These are phyloP conservation scores for Corymbia maculata DNA, from an alignment of 345 rosid genomes.

Conservation along the genomic window DNA sequence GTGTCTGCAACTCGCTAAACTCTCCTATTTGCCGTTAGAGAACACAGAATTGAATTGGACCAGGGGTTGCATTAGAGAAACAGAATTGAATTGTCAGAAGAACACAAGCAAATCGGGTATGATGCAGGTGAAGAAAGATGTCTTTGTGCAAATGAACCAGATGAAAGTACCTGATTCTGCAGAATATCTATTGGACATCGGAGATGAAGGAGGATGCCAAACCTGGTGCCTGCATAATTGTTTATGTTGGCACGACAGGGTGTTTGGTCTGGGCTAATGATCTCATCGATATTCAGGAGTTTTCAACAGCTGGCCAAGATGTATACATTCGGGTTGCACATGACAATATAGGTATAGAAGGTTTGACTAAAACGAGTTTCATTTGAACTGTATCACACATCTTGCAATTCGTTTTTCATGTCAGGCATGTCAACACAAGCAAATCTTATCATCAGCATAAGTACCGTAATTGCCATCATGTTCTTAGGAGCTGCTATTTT, in stretches of 20 bases:
- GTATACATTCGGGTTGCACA: background rate
- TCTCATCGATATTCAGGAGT: background rate
- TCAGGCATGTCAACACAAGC: background rate
- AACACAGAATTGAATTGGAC: too few species aligned
- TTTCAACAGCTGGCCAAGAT: background rate
- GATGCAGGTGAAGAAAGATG: background rate
- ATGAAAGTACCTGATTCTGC: background rate
- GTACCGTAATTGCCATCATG: background rate
- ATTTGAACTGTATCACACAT: too few species aligned
- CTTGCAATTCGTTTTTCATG: background rate
- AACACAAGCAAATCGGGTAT: background rate
- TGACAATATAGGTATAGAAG: background rate
- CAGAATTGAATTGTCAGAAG: background rate
- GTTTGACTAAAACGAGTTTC: background rate
- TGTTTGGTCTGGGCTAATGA: background rate
- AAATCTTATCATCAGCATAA: background rate
- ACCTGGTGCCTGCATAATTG: conserved; percentile 16
- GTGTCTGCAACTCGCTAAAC: conserved; percentile 2
- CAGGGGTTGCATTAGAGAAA: conserved; percentile 9
- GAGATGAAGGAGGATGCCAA: background rate
- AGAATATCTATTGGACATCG: background rate
- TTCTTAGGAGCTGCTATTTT: background rate
- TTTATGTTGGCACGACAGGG: background rate
- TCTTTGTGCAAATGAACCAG: background rate
- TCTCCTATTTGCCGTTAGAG: background rate